Conservation (phyloP, 352 stramenopile species). For the Phytophthora uliginosa region DNA sequence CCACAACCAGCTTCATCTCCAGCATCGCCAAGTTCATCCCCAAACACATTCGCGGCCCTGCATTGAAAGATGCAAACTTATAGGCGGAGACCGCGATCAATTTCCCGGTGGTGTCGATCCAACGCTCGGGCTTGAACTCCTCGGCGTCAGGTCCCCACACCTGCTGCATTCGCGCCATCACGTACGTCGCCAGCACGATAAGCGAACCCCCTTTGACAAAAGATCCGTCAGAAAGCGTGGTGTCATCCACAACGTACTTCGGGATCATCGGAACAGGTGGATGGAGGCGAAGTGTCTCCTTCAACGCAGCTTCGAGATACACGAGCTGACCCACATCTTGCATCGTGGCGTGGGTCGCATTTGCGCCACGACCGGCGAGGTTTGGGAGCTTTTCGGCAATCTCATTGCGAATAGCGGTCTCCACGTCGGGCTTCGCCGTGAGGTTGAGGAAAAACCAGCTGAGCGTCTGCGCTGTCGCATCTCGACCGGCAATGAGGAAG, state of each 20-base stretch:
- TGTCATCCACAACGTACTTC: slow-evolving; percentile 49
- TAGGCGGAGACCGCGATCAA: slow-evolving; percentile 10
- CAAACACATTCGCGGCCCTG: slow-evolving; percentile 66
- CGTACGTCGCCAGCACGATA: slow-evolving; percentile 45
- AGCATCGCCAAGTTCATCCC: slow-evolving; percentile 75
- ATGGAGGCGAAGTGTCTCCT: slow-evolving; percentile 39
- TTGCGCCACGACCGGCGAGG: neutral
- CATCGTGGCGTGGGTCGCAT: slow-evolving; percentile 21
- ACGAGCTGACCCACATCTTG: slow-evolving; percentile 39
- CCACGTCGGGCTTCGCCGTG: slow-evolving; percentile 53
- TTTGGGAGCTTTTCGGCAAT: slow-evolving; percentile 33
- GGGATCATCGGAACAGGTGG: neutral
- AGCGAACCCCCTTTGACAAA: slow-evolving; percentile 32
- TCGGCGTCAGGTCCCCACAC: slow-evolving; percentile 62
- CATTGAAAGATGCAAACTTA: slow-evolving; percentile 73
- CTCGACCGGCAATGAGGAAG: slow-evolving; percentile 81
- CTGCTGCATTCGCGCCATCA: slow-evolving; percentile 48
- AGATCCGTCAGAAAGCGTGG: slow-evolving; percentile 66
- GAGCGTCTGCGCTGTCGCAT: slow-evolving; percentile 78
- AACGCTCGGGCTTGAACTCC: slow-evolving; percentile 63
- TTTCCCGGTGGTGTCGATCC: slow-evolving; percentile 49
- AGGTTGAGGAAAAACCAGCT: slow-evolving; percentile 79
- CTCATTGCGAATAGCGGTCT: slow-evolving; percentile 52
- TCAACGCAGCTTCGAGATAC: slow-evolving; percentile 60
- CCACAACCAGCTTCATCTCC: slow-evolving; percentile 80